These are phyloP conservation scores for Dothidotthia symphoricarpi DNA, from an alignment of 2,329 filamentous ascomycete species.

Conservation along the genomic window DNA sequence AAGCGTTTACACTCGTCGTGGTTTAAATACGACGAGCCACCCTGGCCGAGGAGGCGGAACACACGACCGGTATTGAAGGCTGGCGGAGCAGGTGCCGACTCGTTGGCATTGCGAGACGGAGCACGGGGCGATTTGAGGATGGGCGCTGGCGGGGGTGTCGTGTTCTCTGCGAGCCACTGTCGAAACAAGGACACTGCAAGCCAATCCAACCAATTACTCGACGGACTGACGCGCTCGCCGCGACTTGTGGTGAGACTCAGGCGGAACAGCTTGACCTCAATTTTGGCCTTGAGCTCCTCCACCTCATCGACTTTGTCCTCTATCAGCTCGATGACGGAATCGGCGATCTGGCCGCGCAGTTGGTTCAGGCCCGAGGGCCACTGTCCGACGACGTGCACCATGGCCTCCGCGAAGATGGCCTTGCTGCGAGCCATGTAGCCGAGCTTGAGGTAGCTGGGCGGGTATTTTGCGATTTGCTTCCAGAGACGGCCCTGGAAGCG, in stretches of 20 bases:
- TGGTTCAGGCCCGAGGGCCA: conserved; percentile 82
- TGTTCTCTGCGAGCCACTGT: conserved; percentile 91
- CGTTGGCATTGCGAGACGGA: conserved; percentile 27
- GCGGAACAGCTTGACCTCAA: conserved; percentile 80
- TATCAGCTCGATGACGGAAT: conserved; percentile 79
- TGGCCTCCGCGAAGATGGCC: conserved; percentile 71
- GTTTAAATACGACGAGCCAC: conserved; percentile 64
- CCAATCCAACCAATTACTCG: conserved; percentile 84
- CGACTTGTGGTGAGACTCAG: conserved; percentile 73
- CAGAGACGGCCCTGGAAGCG: conserved; percentile 88
- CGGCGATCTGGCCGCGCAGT: conserved; percentile 68
- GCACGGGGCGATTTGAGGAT: conserved; percentile 48
- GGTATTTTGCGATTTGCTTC: conserved; percentile 96
- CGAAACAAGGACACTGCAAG: conserved; percentile 82
- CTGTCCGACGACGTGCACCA: conserved; percentile 91
- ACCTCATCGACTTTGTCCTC: conserved; percentile 94
- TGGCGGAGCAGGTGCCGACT: conserved; percentile 38
- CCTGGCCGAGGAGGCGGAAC: conserved; percentile 72
- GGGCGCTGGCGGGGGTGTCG: conserved; percentile 64
- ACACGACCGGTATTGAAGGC: conserved; percentile 66
- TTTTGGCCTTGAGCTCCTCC: conserved; percentile 73
- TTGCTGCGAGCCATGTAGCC: conserved; percentile 82
- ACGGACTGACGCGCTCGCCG: conserved; percentile 79
- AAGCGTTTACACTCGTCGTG: conserved; percentile 92
- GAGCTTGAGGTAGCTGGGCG: conserved; percentile 84